These are phyloP conservation scores for Salix udensis DNA, from an alignment of 345 rosid species.

Conservation along the genomic window DNA sequence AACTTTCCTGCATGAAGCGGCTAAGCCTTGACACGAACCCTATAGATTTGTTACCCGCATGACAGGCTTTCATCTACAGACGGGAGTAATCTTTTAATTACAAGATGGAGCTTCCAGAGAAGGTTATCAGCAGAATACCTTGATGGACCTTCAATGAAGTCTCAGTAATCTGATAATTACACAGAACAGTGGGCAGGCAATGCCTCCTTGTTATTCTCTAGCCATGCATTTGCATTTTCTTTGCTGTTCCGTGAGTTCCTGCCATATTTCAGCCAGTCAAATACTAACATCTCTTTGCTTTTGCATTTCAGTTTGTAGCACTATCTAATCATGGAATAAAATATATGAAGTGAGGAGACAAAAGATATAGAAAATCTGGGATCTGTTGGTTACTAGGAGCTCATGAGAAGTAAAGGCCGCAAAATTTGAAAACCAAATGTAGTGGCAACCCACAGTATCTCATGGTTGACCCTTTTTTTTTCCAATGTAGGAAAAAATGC, in stretches of 20 bases:
- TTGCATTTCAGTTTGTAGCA: background rate
- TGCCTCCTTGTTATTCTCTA: constrained; percentile 37
- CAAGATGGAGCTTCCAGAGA: background rate
- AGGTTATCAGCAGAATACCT: background rate
- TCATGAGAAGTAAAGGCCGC: background rate
- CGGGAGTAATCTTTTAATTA: constrained; percentile 7
- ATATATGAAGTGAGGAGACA: background rate
- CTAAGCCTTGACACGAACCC: constrained; percentile 15
- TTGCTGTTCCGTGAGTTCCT: constrained; percentile 76
- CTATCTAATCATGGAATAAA: background rate
- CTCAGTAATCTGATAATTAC: constrained; percentile 8
- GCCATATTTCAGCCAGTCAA: constrained; percentile 19
- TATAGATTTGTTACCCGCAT: background rate
- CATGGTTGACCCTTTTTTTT: no score
- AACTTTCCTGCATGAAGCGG: constrained; percentile 2
- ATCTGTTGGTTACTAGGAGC: background rate
- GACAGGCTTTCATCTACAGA: constrained; percentile 11
- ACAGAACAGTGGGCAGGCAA: background rate
- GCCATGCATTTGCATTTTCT: constrained; percentile 59
- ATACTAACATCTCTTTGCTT: background rate
- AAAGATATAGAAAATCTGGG: background rate
- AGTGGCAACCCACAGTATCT: no score
- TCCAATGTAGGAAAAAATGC: background rate
- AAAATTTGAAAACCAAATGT: background rate
- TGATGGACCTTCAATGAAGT: constrained; percentile 1